Conservation (phyloP, 148 eudicot genomes). For the Chenopodium album region DNA sequence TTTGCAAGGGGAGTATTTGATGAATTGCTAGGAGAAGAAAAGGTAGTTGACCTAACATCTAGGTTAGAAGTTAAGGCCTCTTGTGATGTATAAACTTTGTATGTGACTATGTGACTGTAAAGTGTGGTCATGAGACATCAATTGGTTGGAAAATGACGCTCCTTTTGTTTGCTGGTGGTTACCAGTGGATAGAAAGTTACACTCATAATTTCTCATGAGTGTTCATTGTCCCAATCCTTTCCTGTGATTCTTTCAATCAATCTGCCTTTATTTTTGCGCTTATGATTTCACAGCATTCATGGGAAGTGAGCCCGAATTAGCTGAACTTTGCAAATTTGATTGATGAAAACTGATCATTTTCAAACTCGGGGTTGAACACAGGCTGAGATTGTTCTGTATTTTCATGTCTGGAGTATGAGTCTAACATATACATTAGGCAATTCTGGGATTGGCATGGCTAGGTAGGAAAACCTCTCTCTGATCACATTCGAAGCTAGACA, state of each 20-base stretch:
- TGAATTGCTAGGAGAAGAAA: constrained; percentile 18
- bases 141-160: constrained; percentile 25
- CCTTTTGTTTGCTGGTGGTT: constrained; percentile 14
- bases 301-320: background rate
- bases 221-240: background rate
- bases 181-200: constrained; percentile 11
- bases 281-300: background rate
- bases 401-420: no score
- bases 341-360: no score
- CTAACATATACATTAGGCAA: no score
- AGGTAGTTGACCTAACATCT: constrained; percentile 31
- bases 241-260: constrained; percentile 5
- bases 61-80: constrained; percentile 14
- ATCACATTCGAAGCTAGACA: background rate
- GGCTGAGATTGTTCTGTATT: no score
- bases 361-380: no score
- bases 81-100: constrained; percentile 21
- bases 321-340: background rate
- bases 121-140: constrained; percentile 10
- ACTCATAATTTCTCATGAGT: constrained; percentile 4
- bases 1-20: background rate
- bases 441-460: no score
- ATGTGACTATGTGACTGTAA: constrained; percentile 2
- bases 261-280: background rate
- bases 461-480: no score